phyloP scores from a whole-genome alignment of 83 land plant genomes.

The Picea abies region DNA sequence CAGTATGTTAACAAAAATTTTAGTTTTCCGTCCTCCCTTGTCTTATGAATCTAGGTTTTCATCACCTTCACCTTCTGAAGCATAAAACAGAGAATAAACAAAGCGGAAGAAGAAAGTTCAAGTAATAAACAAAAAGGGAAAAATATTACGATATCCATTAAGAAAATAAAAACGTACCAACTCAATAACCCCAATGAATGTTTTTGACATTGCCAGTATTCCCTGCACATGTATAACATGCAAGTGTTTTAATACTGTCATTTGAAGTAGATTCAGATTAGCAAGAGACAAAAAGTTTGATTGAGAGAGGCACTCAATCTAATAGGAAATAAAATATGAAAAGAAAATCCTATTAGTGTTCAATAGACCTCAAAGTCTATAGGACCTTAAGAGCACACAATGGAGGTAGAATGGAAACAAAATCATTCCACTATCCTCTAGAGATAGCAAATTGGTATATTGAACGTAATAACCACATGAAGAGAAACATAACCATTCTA shows the following conservation, averaged over 20 bases:
- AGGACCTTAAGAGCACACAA: background rate
- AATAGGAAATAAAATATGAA: background rate
- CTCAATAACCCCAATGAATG: conserved; percentile 49
- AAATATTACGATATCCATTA: background rate
- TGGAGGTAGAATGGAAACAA: background rate
- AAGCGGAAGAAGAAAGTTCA: background rate
- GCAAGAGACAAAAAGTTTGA: background rate
- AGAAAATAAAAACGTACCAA: conserved; percentile 15
- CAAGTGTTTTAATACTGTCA: background rate
- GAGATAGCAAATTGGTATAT: background rate
- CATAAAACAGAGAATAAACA: background rate
- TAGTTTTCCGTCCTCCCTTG: background rate
- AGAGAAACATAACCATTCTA: background rate
- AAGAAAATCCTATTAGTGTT: background rate
- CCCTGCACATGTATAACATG: conserved; percentile 21
- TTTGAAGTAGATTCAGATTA: background rate
- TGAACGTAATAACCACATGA: background rate
- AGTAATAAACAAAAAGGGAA: background rate
- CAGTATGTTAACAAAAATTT: background rate
- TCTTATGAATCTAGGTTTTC: background rate
- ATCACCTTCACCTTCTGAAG: background rate
- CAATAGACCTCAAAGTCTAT: background rate
- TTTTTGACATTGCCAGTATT: conserved; percentile 47
- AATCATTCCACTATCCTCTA: background rate
- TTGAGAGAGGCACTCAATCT: background rate